These are phyloP conservation scores for Eucalyptus cloeziana DNA, from an alignment of 345 rosid species.

Conservation along the genomic window DNA sequence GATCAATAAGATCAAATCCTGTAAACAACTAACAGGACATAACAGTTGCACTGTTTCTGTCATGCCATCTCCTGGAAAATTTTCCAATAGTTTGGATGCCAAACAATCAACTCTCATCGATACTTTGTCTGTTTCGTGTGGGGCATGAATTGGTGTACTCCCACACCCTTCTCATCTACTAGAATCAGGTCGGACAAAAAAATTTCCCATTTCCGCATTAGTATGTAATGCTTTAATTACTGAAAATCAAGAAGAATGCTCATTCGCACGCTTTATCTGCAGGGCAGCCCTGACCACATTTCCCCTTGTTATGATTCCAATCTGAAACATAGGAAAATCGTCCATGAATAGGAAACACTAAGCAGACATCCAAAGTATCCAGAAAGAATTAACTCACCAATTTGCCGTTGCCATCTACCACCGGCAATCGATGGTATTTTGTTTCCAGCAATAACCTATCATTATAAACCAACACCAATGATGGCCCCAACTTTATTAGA, in stretches of 20 bases:
- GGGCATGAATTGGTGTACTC: background rate
- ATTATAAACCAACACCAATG: background rate
- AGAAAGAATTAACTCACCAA: slow-evolving; percentile 36
- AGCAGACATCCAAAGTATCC: background rate
- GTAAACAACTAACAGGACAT: background rate
- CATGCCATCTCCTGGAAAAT: background rate
- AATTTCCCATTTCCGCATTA: background rate
- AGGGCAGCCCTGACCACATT: slow-evolving; percentile 64
- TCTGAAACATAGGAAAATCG: slow-evolving; percentile 15
- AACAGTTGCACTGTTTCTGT: background rate
- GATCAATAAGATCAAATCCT: background rate
- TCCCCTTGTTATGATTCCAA: slow-evolving; percentile 76
- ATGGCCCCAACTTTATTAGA: background rate
- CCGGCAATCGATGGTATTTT: slow-evolving; percentile 77
- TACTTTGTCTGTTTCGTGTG: background rate
- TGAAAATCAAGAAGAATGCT: background rate
- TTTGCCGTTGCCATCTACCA: slow-evolving; percentile 60
- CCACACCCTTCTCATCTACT: background rate
- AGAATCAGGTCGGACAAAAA: background rate
- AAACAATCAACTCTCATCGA: background rate
- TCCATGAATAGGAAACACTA: background rate
- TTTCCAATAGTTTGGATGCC: background rate
- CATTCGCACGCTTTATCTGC: slow-evolving; percentile 35
- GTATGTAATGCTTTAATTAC: background rate
- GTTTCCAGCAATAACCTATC: slow-evolving; percentile 84